A percentile compares a stretch with the other conserved stretches of the same genome.
Conservation (phyloP, 2,329 filamentous ascomycete genomes). For the Colletotrichum sp. region DNA sequence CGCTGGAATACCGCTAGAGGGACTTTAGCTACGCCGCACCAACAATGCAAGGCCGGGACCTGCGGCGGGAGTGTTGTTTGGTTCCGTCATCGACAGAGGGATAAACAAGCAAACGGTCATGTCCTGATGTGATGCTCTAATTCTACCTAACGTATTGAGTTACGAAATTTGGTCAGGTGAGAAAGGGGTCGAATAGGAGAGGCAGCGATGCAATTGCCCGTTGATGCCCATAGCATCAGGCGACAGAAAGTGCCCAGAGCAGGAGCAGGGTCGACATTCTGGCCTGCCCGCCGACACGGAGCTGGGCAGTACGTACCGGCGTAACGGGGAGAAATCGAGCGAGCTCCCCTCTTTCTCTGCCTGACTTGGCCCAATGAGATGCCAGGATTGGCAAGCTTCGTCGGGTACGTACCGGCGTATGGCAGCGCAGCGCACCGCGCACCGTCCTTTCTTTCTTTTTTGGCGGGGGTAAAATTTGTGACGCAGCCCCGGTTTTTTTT, state of each 20-base stretch:
- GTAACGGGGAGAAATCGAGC: not conserved
- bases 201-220: not conserved
- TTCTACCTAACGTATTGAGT: not conserved
- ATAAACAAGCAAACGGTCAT: not conserved
- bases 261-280: not conserved
- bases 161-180: not conserved
- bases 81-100: not conserved
- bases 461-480: constrained; percentile 26
- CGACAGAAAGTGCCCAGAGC: not conserved
- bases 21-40: not conserved
- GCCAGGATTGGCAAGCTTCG: not conserved
- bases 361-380: not conserved
- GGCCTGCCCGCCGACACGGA: not conserved
- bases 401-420: not conserved
- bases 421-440: not conserved
- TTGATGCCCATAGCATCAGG: not conserved
- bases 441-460: constrained; percentile 1
- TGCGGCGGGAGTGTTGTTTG: not conserved
- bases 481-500: constrained; percentile 22
- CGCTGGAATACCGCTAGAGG: not conserved
- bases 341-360: not conserved
- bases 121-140: not conserved
- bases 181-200: not conserved
- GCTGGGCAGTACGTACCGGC: not conserved
- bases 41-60: not conserved